phyloP scores from a whole-genome alignment of 2,329 filamentous ascomycete species.

The Aspergillus nomiae region DNA sequence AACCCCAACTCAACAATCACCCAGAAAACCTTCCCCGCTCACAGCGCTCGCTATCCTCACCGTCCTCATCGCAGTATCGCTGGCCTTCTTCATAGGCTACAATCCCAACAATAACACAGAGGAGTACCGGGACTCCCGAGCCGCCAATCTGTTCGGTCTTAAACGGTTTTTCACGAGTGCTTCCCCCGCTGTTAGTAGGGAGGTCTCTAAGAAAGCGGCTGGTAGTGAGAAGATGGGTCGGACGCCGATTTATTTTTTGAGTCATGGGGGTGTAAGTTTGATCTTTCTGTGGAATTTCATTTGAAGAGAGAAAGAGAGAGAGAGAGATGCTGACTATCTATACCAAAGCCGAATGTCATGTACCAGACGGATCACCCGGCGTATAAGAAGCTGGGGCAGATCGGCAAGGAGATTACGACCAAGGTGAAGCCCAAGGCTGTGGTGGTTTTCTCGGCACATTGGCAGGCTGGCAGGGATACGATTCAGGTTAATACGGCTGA shows the following conservation, averaged over 20 bases:
- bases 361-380: slow-evolving; percentile 69
- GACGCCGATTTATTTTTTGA: slow-evolving; percentile 57
- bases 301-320: neutral
- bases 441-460: slow-evolving; percentile 77
- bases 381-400: slow-evolving; percentile 63
- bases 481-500: slow-evolving; percentile 69
- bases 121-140: slow-evolving; percentile 4
- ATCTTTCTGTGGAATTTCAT: neutral
- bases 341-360: slow-evolving; percentile 61
- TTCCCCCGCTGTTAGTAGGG: neutral
- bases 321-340: neutral
- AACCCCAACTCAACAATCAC: slow-evolving; percentile 1
- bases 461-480: slow-evolving; percentile 60
- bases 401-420: slow-evolving; percentile 70
- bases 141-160: slow-evolving; percentile 32
- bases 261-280: slow-evolving; percentile 48
- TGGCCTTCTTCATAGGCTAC: slow-evolving; percentile 21
- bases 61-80: slow-evolving; percentile 22
- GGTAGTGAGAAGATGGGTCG: slow-evolving; percentile 25
- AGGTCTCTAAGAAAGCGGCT: neutral
- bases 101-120: slow-evolving; percentile 1
- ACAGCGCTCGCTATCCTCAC: slow-evolving; percentile 21
- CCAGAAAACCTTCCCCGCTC: slow-evolving; percentile 13
- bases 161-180: slow-evolving; percentile 25
- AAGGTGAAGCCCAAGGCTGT: slow-evolving; percentile 71